Conservation (phyloP, 1,139 yeast species). For the Diutina catenulata region DNA sequence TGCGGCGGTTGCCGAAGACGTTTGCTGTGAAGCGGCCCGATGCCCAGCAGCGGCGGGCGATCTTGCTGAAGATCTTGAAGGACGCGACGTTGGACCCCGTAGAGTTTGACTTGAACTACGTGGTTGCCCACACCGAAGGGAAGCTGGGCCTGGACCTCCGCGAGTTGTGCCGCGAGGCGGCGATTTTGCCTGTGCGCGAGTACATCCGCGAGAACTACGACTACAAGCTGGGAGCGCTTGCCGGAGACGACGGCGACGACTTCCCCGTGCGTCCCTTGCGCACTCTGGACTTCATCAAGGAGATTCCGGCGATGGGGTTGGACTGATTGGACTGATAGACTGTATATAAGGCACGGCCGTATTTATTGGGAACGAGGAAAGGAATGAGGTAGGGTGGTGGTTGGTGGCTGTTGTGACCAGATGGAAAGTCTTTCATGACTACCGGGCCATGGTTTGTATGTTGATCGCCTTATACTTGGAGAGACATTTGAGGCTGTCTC, state of each 20-base stretch:
- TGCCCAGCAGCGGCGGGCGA: conserved; percentile 54
- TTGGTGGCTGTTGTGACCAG: too few relatives aligned
- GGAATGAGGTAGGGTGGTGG: not conserved
- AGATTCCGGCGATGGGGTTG: conserved; percentile 13
- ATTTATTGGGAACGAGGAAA: not conserved
- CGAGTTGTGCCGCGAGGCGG: conserved; percentile 90
- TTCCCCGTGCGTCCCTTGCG: conserved; percentile 31
- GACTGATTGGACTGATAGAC: conserved; percentile 14
- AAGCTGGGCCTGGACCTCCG: conserved; percentile 85
- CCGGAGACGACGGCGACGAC: conserved; percentile 17
- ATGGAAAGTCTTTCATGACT: too few relatives aligned
- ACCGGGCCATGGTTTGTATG: too few relatives aligned
- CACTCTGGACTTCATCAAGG: conserved; percentile 34
- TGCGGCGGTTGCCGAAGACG: conserved; percentile 87
- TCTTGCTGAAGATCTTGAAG: conserved; percentile 51
- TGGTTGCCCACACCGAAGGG: conserved; percentile 61
- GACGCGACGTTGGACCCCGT: conserved; percentile 48
- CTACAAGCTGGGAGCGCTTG: conserved; percentile 29
- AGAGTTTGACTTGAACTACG: conserved; percentile 46
- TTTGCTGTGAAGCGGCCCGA: conserved; percentile 74
- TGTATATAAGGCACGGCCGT: not conserved
- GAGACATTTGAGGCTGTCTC: too few relatives aligned
- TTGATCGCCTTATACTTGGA: too few relatives aligned
- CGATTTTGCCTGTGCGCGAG: conserved; percentile 79
- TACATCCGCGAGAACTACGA: conserved; percentile 45